phyloP scores from a whole-genome alignment of 2,329 filamentous ascomycete genomes.

The Stemphylium beticola region DNA sequence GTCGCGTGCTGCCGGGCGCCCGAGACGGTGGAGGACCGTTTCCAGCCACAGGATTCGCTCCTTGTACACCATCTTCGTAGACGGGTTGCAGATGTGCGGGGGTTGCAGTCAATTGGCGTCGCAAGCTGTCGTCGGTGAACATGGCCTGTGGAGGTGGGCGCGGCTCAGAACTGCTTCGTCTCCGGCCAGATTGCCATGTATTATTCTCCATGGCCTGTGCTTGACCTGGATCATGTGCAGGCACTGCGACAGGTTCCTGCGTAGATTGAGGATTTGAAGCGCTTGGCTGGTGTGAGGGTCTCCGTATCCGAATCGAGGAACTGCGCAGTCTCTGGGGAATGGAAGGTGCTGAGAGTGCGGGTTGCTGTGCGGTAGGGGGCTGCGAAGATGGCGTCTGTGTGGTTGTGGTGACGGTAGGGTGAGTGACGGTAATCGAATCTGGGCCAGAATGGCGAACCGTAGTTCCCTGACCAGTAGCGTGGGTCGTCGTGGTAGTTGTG shows the following conservation, averaged over 20 bases:
- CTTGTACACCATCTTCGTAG: constrained; percentile 33
- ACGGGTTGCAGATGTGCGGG: constrained; percentile 40
- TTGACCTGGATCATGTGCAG: constrained; percentile 6
- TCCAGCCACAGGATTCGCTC: constrained; percentile 10
- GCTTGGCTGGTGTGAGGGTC: constrained; percentile 19
- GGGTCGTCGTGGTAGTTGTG: constrained; percentile 35
- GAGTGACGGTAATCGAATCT: constrained; percentile 32
- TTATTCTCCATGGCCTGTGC: constrained; percentile 13
- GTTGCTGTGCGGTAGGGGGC: constrained; percentile 11
- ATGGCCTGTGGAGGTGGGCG: constrained; percentile 34
- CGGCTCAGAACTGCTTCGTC: constrained; percentile 43
- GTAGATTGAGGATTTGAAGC: constrained; percentile 5
- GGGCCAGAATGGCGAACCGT: constrained; percentile 30
- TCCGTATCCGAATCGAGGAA: constrained; percentile 39
- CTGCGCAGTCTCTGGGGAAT: constrained; percentile 24
- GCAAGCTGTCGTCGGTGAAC: constrained; percentile 32
- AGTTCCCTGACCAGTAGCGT: constrained; percentile 24
- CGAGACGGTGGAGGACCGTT: constrained; percentile 23
- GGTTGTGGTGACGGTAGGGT: constrained; percentile 41
- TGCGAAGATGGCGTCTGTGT: constrained; percentile 21
- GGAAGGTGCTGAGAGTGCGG: constrained; percentile 8
- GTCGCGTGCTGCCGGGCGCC: constrained; percentile 21
- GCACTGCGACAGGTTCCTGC: not conserved
- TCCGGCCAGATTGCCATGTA: constrained; percentile 28
- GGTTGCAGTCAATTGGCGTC: constrained; percentile 35